Percentiles rank a stretch among this genome's conserved stretches.
Evolutionary conservation across 2,329 filamentous ascomycete species (phyloP).

Genomic region (Stagonosporopsis chrysanthemi): DNA sequence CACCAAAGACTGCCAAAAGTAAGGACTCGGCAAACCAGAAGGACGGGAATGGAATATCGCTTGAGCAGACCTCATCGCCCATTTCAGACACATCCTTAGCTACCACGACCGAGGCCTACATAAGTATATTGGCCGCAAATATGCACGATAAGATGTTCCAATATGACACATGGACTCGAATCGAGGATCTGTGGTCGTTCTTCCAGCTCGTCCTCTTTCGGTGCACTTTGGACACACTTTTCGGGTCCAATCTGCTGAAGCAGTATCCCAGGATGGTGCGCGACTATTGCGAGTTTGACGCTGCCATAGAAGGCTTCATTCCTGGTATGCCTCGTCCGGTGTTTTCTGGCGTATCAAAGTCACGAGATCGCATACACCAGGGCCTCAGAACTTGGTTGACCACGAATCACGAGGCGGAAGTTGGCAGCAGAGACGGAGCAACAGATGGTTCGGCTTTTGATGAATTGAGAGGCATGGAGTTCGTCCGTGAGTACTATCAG

Average conservation of each 20-base stretch:
- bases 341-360: slow-evolving; percentile 20
- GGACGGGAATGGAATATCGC: neutral
- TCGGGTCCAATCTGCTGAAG: slow-evolving; percentile 36
- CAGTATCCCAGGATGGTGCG: slow-evolving; percentile 34
- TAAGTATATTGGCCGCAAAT: slow-evolving; percentile 30
- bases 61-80: slow-evolving; percentile 1
- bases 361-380: slow-evolving; percentile 30
- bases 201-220: slow-evolving; percentile 37
- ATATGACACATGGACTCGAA: slow-evolving; percentile 36
- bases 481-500: slow-evolving; percentile 31
- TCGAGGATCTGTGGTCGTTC: slow-evolving; percentile 44
- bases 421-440: neutral
- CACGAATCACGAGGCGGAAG: slow-evolving; percentile 20
- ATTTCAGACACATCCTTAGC: slow-evolving; percentile 24
- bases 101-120: slow-evolving; percentile 26
- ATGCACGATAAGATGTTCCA: slow-evolving; percentile 44
- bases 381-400: slow-evolving; percentile 37
- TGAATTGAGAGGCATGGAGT: slow-evolving; percentile 30
- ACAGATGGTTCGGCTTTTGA: slow-evolving; percentile 29
- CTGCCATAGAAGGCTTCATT: slow-evolving; percentile 26
- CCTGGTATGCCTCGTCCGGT: slow-evolving; percentile 30
- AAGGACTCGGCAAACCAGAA: slow-evolving; percentile 1
- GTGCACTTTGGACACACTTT: slow-evolving; percentile 34
- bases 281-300: slow-evolving; percentile 40
- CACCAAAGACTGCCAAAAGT: slow-evolving; percentile 13